Conservation (phyloP, 2,329 filamentous ascomycete genomes). For the Rutstroemia sp. region DNA sequence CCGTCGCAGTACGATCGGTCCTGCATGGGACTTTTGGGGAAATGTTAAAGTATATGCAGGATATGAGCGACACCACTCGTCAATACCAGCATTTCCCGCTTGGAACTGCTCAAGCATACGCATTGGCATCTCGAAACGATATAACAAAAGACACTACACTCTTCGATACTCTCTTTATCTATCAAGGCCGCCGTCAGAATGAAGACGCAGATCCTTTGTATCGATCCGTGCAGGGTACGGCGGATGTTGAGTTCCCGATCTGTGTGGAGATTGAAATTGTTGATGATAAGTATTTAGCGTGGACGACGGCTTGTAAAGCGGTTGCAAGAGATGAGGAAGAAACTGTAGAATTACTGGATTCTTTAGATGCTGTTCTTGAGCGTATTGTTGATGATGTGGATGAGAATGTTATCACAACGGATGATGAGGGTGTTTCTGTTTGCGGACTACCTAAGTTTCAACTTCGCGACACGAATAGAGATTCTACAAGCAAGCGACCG, state of each 20-base stretch:
- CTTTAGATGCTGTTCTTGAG: slow-evolving; percentile 51
- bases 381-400: slow-evolving; percentile 45
- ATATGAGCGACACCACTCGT: slow-evolving; percentile 56
- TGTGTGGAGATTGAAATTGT: slow-evolving; percentile 72
- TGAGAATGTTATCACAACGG: slow-evolving; percentile 47
- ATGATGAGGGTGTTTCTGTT: slow-evolving; percentile 47
- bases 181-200: slow-evolving; percentile 42
- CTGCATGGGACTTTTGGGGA: slow-evolving; percentile 59
- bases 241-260: slow-evolving; percentile 72
- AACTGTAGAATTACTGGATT: slow-evolving; percentile 43
- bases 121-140: slow-evolving; percentile 28
- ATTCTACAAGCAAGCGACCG: background rate
- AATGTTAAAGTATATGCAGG: slow-evolving; percentile 68
- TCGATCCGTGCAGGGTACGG: slow-evolving; percentile 37
- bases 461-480: background rate
- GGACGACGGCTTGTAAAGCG: slow-evolving; percentile 65
- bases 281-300: slow-evolving; percentile 44
- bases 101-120: slow-evolving; percentile 54
- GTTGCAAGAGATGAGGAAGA: slow-evolving; percentile 41
- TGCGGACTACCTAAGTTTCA: slow-evolving; percentile 52
- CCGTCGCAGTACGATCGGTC: slow-evolving; percentile 65
- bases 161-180: slow-evolving; percentile 61
- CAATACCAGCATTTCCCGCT: slow-evolving; percentile 73
- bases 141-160: slow-evolving; percentile 33
- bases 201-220: slow-evolving; percentile 17